A percentile compares a stretch with the other conserved stretches of the same genome.
These are phyloP conservation scores for Magnaporthales sp. DNA, from an alignment of 2,329 filamentous ascomycete species.

Conservation along the genomic window DNA sequence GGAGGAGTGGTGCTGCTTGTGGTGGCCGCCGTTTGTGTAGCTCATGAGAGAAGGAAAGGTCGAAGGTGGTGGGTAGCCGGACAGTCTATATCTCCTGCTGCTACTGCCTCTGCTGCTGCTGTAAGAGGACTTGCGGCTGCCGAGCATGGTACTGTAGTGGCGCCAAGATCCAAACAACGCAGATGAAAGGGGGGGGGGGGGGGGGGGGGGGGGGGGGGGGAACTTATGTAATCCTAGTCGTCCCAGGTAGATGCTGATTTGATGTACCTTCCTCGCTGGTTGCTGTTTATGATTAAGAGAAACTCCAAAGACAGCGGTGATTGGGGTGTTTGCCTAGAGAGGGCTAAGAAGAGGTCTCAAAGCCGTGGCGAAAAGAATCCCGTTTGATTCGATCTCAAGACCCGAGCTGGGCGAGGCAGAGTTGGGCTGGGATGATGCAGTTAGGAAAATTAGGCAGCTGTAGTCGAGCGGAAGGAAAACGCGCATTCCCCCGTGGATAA, in stretches of 20 bases:
- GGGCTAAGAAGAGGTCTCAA: not conserved
- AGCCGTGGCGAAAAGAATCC: not conserved
- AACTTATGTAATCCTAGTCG: too few species aligned
- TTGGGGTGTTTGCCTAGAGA: not conserved
- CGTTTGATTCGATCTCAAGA: constrained; percentile 1
- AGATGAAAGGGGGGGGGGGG: too few species aligned
- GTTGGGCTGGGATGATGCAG: not conserved
- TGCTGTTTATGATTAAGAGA: not conserved
- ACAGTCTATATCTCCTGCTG: not conserved
- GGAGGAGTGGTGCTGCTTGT: not conserved
- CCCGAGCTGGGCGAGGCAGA: not conserved
- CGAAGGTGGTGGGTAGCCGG: not conserved
- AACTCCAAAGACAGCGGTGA: too few species aligned
- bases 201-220: too few species aligned
- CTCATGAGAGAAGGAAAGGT: not conserved
- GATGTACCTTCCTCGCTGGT: not conserved
- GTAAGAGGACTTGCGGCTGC: not conserved
- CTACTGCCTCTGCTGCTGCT: not conserved
- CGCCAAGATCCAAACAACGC: not conserved
- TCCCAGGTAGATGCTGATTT: not conserved
- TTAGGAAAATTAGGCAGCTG: not conserved
- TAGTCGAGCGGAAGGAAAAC: constrained; percentile 1
- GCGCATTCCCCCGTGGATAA: not conserved
- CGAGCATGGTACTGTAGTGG: not conserved
- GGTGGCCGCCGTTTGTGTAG: not conserved